These are phyloP conservation scores for Vachellia pachyceras DNA, from an alignment of 306 rosid genomes.

Conservation along the genomic window DNA sequence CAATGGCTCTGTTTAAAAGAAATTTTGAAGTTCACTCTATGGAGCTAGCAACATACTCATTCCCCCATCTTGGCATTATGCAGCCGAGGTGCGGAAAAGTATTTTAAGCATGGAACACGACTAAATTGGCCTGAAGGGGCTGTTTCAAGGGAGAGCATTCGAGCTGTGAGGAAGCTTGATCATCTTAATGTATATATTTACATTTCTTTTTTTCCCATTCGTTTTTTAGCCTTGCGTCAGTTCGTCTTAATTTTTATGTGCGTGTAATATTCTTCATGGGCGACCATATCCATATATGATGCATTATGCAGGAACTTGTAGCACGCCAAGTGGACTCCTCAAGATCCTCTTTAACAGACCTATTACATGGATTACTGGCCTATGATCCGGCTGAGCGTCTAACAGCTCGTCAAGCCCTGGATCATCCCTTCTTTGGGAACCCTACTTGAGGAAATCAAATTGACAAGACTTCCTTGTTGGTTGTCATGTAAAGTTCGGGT, in stretches of 20 bases:
- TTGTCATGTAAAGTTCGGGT: not conserved
- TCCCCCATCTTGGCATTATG: constrained; percentile 30
- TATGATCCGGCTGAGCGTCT: constrained; percentile 77
- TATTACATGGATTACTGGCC: constrained; percentile 67
- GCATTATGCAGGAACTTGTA: constrained; percentile 63
- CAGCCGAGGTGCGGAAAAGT: constrained; percentile 79
- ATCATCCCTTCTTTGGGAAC: constrained; percentile 77
- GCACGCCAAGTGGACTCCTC: constrained; percentile 52
- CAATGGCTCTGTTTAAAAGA: not conserved
- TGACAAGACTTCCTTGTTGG: not conserved
- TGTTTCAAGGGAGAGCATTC: constrained; percentile 90
- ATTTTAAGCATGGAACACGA: constrained; percentile 70
- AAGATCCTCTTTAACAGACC: constrained; percentile 54
- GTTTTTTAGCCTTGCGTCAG: not conserved
- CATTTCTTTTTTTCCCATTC: not conserved
- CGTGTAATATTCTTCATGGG: not conserved
- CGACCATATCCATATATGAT: constrained; percentile 16
- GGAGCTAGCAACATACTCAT: not conserved
- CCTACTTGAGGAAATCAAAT: constrained; percentile 43
- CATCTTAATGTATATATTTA: constrained; percentile 65
- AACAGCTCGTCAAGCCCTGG: constrained; percentile 79
- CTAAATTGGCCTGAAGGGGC: constrained; percentile 97
- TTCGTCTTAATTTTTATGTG: not conserved
- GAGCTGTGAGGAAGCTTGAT: constrained; percentile 90
- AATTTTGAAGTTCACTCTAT: constrained; percentile 5